A percentile compares a stretch with the other conserved stretches of the same genome.
phyloP scores from a whole-genome alignment of 805 yeast species.

The Wickerhamiella spandovensis region DNA sequence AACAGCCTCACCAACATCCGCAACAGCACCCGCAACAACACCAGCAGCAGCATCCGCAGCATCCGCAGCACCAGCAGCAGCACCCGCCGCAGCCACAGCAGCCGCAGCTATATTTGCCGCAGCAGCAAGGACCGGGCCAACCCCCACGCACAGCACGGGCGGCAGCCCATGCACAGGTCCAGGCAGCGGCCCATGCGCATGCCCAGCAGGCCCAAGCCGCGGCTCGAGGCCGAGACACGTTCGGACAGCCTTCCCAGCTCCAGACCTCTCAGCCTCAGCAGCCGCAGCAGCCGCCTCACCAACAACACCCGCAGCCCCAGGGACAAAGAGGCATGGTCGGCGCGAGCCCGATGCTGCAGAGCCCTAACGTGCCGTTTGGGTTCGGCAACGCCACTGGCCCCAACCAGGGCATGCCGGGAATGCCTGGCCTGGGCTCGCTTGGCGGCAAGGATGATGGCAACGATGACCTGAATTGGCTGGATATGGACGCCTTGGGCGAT shows the following conservation, averaged over 20 bases:
- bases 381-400: not conserved
- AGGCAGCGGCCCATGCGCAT: not conserved
- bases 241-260: conserved; percentile 1
- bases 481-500: conserved; percentile 12
- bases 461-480: conserved; percentile 11
- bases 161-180: not conserved
- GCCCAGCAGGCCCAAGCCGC: not conserved
- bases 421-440: conserved; percentile 1
- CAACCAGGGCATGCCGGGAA: not conserved
- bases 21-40: not conserved
- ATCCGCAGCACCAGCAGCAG: not conserved
- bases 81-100: not conserved
- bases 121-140: not conserved
- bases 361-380: not conserved
- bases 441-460: conserved; percentile 3
- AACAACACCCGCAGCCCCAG: not conserved
- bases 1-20: not conserved
- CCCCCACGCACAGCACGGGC: not conserved
- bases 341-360: conserved; percentile 3
- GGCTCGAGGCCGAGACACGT: not conserved
- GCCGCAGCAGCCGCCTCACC: not conserved
- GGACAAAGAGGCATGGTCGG: conserved; percentile 1
- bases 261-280: not conserved
- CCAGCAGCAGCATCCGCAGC: not conserved
- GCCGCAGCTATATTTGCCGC: not conserved